Conservation (phyloP, 139 green algal genomes). For the Chlorella sorokiniana region DNA sequence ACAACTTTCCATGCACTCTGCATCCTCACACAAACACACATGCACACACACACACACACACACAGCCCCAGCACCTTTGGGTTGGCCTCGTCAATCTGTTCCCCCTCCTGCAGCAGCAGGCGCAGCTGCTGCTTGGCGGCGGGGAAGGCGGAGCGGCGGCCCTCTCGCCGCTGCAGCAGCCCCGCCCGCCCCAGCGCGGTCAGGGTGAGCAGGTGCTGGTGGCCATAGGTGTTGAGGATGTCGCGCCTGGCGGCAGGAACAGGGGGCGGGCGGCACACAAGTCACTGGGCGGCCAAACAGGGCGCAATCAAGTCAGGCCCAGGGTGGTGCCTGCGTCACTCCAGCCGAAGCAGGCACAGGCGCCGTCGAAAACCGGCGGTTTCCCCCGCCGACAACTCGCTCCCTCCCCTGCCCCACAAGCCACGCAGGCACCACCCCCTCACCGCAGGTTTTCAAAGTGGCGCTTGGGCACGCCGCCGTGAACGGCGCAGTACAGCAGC, state of each 20-base stretch:
- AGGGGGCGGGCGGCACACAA: not conserved
- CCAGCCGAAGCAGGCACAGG: too few species aligned
- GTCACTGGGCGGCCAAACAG: not conserved
- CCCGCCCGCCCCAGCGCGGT: constrained; percentile 37
- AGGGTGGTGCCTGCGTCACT: too few species aligned
- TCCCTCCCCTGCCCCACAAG: not conserved
- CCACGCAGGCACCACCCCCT: not conserved
- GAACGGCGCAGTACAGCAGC: constrained; percentile 67
- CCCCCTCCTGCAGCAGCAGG: constrained; percentile 73
- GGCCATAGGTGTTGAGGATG: constrained; percentile 86
- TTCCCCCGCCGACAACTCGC: not conserved
- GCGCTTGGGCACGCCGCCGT: constrained; percentile 76
- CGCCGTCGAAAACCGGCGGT: not conserved
- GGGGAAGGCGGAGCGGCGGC: constrained; percentile 46
- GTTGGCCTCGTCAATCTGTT: constrained; percentile 46
- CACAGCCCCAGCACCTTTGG: constrained; percentile 39
- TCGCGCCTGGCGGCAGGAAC: constrained; percentile 36
- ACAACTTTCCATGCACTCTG: not conserved
- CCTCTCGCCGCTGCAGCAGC: constrained; percentile 48
- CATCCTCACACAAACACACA: not conserved
- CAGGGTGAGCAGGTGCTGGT: constrained; percentile 85
- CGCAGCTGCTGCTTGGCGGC: constrained; percentile 51
- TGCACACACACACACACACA: not conserved
- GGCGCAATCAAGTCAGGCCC: not conserved
- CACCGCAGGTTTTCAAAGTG: constrained; percentile 73